Conservation (phyloP, 108 stramenopile species). For the Cyclotella sp. region DNA sequence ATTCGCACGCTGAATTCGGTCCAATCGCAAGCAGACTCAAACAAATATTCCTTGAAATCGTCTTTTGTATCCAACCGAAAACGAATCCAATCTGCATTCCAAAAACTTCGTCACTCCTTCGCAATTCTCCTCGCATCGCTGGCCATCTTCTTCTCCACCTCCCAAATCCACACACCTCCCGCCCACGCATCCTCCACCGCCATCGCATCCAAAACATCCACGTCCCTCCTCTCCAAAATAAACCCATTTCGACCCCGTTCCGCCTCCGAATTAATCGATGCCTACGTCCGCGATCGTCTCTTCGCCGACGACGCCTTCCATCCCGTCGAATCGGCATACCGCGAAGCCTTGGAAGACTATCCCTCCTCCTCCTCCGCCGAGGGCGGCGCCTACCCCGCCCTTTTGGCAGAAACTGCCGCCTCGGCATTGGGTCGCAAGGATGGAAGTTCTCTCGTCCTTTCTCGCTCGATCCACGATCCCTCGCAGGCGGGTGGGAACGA, state of each 20-base stretch:
- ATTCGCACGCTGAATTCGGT: not conserved
- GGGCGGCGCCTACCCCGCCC: constrained; percentile 37
- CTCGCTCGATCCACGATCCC: not conserved
- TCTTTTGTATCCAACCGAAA: not conserved
- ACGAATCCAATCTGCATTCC: not conserved
- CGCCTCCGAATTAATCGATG: constrained; percentile 68
- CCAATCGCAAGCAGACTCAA: not conserved
- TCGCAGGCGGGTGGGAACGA: not conserved
- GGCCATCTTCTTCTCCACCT: constrained; percentile 27
- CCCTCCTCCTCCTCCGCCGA: not conserved
- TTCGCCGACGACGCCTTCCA: constrained; percentile 84
- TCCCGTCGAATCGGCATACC: constrained; percentile 80
- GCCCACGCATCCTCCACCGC: constrained; percentile 7
- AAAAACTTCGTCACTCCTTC: constrained; percentile 22
- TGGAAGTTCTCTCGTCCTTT: constrained; percentile 6
- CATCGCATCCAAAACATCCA: constrained; percentile 9
- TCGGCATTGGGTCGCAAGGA: constrained; percentile 37
- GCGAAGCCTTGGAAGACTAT: constrained; percentile 62
- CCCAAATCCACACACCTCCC: constrained; percentile 10
- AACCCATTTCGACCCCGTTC: constrained; percentile 48
- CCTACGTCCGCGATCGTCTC: constrained; percentile 76
- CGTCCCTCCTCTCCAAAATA: constrained; percentile 7
- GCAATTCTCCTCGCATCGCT: constrained; percentile 39
- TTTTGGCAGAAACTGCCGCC: constrained; percentile 43
- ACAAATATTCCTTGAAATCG: not conserved